Base-by-base conservation (phyloP, 208 protist species). In the Trypanosoma melophagium region DNA sequence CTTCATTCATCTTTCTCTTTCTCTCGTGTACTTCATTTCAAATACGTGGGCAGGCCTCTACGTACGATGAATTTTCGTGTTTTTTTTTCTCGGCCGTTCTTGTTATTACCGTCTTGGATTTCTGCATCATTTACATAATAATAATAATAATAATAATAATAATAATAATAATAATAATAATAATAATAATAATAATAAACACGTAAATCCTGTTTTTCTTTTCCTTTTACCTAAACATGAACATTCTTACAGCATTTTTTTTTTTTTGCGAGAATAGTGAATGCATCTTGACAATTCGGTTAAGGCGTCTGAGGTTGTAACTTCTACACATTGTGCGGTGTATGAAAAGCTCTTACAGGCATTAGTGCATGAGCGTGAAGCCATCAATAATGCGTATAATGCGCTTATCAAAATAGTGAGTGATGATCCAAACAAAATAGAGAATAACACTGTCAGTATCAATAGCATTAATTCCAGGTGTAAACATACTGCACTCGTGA, bases 361-460 rank as follows among this genome's bases (percentile, higher is more conserved):
- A 21, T 49, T 66, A 16, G 9, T 49, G n/a, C 57, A 66, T 19
- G 60, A 66, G 50, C 45, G 51, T 4, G 38, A 47, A 14, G 44
- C 60, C 16, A 66, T 66, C 21, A 57, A 56, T 13, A 47, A 28
- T 25, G 60, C 60, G 4, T 66, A 66, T 41, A 49, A 66, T 38
- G 54, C 60, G 28, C 60, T 66, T 19, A 45, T 56, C 28, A 47
- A 17, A 3, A 0, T 66, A 21, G 49, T 57, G 31, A 4, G 13
- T 40, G n/a, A 31, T 1, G 19, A 45, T 9, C 17, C 47, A n/a
- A 1, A 7, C 14, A 41, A 52, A 8, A 38, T 51, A 28, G 40
- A 50, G 2, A 47, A 47, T 17, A 17, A 47, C 3, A 47, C 7
- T 44, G 40, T 14, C 7, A 44, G 12, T 44, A 44, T 44, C 7